These are phyloP conservation scores for Cornus controversa DNA, from an alignment of 148 eudicot species.

Conservation along the genomic window DNA sequence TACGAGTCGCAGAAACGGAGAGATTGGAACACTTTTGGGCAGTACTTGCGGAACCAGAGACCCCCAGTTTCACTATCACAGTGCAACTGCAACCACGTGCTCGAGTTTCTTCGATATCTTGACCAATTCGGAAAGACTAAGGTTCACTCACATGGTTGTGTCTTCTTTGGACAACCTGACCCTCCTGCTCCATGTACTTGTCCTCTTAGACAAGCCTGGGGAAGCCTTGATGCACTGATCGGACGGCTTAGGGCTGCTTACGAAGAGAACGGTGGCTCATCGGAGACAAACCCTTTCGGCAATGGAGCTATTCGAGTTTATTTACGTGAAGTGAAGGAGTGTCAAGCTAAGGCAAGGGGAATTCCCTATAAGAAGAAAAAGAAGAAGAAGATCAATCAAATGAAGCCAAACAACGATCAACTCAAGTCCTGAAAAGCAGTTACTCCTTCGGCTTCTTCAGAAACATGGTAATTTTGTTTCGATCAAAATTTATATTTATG, in stretches of 20 bases:
- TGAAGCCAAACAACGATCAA: conserved; percentile 12
- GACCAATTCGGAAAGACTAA: conserved; percentile 89
- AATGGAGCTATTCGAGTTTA: conserved; percentile 68
- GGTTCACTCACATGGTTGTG: conserved; percentile 69
- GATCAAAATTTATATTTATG: too few species aligned
- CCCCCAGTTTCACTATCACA: conserved; percentile 58
- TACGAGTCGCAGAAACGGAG: conserved; percentile 78
- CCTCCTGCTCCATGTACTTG: conserved; percentile 82
- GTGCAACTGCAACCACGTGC: conserved; percentile 67
- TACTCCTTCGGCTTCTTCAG: conserved; percentile 7
- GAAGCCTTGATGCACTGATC: conserved; percentile 76
- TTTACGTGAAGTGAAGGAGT: conserved; percentile 71
- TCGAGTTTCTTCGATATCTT: conserved; percentile 69
- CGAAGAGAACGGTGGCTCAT: conserved; percentile 75
- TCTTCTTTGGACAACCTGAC: conserved; percentile 75
- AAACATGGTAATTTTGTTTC: conserved; percentile 8
- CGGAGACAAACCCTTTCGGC: conserved; percentile 75
- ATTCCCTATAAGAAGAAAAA: conserved; percentile 81
- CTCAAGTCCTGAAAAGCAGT: conserved; percentile 22
- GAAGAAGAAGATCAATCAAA: conserved; percentile 45
- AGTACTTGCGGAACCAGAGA: conserved; percentile 69
- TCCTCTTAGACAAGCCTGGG: conserved; percentile 87
- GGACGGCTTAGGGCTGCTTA: conserved; percentile 83
- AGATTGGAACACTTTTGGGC: conserved; percentile 90
- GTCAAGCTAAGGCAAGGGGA: conserved; percentile 80